A percentile compares a stretch with the other conserved stretches of the same genome.
Evolutionary conservation across 768 basidiomycete species (phyloP).

Genomic region (Agrocybe praecox): DNA sequence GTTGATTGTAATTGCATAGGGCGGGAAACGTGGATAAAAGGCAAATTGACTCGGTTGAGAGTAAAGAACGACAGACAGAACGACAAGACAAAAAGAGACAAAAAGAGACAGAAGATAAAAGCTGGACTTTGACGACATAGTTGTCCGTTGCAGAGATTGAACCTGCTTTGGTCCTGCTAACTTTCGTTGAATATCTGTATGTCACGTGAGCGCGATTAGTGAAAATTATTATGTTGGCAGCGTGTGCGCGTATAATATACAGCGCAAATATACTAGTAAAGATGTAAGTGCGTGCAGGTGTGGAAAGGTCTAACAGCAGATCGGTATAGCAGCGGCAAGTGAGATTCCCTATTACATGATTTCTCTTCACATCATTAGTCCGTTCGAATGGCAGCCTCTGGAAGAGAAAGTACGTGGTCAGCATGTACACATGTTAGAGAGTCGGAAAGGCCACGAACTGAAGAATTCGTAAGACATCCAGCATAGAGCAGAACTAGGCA

Average conservation of each 20-base stretch:
- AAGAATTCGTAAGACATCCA: conserved; percentile 99
- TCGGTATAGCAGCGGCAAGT: conserved; percentile 12
- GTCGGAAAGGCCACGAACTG: conserved; percentile 58
- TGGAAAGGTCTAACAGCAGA: conserved; percentile 1
- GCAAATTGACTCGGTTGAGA: background rate
- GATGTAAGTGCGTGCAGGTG: background rate
- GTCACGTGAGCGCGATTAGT: conserved; percentile 11
- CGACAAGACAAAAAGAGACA: conserved; percentile 14
- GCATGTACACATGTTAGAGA: conserved; percentile 6
- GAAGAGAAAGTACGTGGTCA: conserved; percentile 10
- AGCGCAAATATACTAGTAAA: conserved; percentile 18
- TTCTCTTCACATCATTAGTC: conserved; percentile 25
- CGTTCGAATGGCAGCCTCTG: conserved; percentile 69
- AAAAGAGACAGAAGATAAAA: conserved; percentile 12
- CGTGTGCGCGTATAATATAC: conserved; percentile 13
- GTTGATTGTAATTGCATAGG: background rate
- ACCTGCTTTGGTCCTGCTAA: background rate
- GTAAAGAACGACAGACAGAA: conserved; percentile 13
- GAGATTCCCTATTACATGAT: background rate
- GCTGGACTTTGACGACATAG: conserved; percentile 7
- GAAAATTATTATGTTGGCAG: background rate
- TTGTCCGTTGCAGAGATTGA: background rate
- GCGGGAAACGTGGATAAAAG: background rate
- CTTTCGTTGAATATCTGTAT: background rate
- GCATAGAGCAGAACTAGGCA: conserved; percentile 96